phyloP scores from a whole-genome alignment of 495 filamentous ascomycete species.

The Penicillium cinerascens region DNA sequence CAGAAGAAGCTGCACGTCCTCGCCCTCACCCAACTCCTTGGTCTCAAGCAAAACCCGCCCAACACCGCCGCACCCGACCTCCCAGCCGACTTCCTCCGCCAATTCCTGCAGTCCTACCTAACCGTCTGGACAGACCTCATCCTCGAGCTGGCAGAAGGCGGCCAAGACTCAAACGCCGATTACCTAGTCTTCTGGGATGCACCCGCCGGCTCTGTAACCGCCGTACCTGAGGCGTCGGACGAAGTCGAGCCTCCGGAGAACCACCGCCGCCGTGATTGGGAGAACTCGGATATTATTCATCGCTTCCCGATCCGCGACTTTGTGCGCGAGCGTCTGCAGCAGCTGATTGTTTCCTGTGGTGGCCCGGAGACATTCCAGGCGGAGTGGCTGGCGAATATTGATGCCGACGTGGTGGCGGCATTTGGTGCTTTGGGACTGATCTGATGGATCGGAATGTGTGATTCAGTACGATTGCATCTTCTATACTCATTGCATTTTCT shows the following conservation, averaged over 20 bases:
- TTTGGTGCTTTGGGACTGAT: slow-evolving; percentile 58
- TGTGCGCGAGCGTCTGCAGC: slow-evolving; percentile 62
- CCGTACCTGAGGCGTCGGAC: slow-evolving; percentile 27
- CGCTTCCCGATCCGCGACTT: slow-evolving; percentile 66
- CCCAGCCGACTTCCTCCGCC: slow-evolving; percentile 51
- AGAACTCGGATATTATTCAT: slow-evolving; percentile 65
- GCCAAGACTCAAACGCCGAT: slow-evolving; percentile 39
- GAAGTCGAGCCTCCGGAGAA: slow-evolving; percentile 63
- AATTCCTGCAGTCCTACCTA: slow-evolving; percentile 60
- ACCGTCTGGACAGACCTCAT: slow-evolving; percentile 69
- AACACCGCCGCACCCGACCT: slow-evolving; percentile 22
- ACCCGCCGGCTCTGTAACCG: slow-evolving; percentile 22
- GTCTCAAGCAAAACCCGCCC: slow-evolving; percentile 53
- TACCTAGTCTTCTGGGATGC: slow-evolving; percentile 54
- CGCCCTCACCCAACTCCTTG: slow-evolving; percentile 75
- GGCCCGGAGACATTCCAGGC: slow-evolving; percentile 70
- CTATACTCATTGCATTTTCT: background rate
- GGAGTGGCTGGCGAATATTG: slow-evolving; percentile 84
- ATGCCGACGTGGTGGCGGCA: slow-evolving; percentile 67
- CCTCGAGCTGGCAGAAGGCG: slow-evolving; percentile 53
- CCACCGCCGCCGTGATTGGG: slow-evolving; percentile 52
- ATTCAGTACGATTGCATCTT: background rate
- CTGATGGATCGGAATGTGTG: slow-evolving; percentile 1
- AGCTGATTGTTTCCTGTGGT: slow-evolving; percentile 63
- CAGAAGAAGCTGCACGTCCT: slow-evolving; percentile 79